Evolutionary conservation across 2,329 filamentous ascomycete species (phyloP).

Genomic region (Endothia cerciana): DNA sequence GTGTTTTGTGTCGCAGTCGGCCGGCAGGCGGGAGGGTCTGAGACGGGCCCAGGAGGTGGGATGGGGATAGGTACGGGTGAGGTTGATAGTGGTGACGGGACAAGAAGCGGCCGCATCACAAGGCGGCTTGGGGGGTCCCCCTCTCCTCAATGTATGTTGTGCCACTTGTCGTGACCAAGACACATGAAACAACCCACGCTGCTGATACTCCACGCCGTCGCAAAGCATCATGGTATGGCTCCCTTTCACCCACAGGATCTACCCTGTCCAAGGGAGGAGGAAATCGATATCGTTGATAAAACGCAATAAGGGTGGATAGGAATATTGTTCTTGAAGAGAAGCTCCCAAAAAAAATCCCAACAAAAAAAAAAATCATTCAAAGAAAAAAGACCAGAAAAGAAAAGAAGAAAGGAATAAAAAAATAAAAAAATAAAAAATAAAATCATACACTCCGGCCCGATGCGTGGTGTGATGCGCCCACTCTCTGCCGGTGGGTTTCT

Average conservation of each 20-base stretch:
- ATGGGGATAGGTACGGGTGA: background rate
- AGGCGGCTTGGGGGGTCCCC: constrained; percentile 10
- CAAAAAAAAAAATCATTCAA: constrained; percentile 7
- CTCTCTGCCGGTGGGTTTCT: background rate
- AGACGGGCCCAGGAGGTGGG: background rate
- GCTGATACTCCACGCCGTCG: constrained; percentile 14
- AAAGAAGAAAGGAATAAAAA: constrained; percentile 27
- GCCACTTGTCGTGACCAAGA: constrained; percentile 11
- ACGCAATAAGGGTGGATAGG: too few relatives aligned
- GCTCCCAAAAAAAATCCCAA: background rate
- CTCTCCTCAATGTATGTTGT: constrained; percentile 13
- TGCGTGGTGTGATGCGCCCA: constrained; percentile 28
- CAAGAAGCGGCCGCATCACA: constrained; percentile 21
- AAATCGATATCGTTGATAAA: too few relatives aligned
- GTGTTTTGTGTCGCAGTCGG: too few relatives aligned
- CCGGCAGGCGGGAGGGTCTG: background rate
- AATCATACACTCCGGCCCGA: constrained; percentile 28
- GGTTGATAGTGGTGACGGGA: constrained; percentile 17
- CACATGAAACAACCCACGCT: background rate
- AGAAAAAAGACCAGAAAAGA: constrained; percentile 32
- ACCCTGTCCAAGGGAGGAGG: too few relatives aligned
- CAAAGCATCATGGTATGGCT: too few relatives aligned
- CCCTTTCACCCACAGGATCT: too few relatives aligned
- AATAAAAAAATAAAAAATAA: constrained; percentile 22
- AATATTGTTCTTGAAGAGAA: too few relatives aligned